phyloP scores from a whole-genome alignment of 2,329 filamentous ascomycete species.

The Zymoseptoria tritici region DNA sequence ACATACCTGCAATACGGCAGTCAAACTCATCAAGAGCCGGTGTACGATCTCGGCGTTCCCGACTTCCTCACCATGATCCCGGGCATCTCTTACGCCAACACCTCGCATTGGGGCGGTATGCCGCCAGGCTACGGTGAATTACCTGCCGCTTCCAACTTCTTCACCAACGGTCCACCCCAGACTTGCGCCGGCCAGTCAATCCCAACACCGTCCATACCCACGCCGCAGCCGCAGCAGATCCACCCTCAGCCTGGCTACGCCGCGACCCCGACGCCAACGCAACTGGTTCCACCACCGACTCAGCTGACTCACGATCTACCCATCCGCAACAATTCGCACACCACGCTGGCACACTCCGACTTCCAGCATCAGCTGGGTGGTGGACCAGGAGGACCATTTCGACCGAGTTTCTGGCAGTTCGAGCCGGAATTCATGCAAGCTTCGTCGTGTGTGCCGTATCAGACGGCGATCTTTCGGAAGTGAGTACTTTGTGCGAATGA shows the following conservation, averaged over 20 bases:
- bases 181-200: constrained; percentile 19
- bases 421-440: constrained; percentile 36
- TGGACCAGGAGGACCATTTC: constrained; percentile 36
- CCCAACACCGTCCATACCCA: constrained; percentile 19
- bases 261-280: constrained; percentile 19
- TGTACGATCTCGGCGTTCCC: constrained; percentile 23
- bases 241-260: constrained; percentile 23
- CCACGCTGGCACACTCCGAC: constrained; percentile 15
- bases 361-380: constrained; percentile 25
- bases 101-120: constrained; percentile 13
- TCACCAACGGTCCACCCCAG: constrained; percentile 18
- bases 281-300: constrained; percentile 22
- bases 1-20: constrained; percentile 30
- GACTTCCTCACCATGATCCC: constrained; percentile 41
- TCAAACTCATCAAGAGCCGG: constrained; percentile 22
- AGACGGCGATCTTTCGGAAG: constrained; percentile 44
- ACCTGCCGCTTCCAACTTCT: constrained; percentile 14
- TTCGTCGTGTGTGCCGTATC: constrained; percentile 36
- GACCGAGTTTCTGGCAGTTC: constrained; percentile 40
- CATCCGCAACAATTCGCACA: constrained; percentile 21
- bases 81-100: constrained; percentile 36
- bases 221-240: constrained; percentile 22
- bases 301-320: constrained; percentile 26
- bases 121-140: constrained; percentile 13
- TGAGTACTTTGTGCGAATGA: constrained; percentile 10